A percentile compares a stretch with the other conserved stretches of the same genome.
Conservation (phyloP, 2,329 filamentous ascomycete genomes). For the Nemania sp. region DNA sequence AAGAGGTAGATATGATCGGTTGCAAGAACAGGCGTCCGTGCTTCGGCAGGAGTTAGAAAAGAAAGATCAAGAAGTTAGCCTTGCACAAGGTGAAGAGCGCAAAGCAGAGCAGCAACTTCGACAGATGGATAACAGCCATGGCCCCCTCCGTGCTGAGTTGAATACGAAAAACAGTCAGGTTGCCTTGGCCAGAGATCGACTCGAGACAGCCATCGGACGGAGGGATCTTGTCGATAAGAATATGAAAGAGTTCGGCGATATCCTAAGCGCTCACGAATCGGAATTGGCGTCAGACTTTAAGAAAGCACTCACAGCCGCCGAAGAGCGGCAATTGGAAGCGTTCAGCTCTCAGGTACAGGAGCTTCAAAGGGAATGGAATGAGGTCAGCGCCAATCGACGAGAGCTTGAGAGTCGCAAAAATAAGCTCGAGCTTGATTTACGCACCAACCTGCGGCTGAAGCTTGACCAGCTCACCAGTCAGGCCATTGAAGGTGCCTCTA, state of each 20-base stretch:
- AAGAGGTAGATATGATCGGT: constrained; percentile 73
- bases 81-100: constrained; percentile 79
- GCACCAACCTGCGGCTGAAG: constrained; percentile 85
- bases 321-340: constrained; percentile 78
- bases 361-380: constrained; percentile 76
- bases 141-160: constrained; percentile 77
- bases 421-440: constrained; percentile 81
- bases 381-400: constrained; percentile 72
- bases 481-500: constrained; percentile 68
- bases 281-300: constrained; percentile 89
- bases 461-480: constrained; percentile 83
- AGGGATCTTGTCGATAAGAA: constrained; percentile 74
- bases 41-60: constrained; percentile 73
- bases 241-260: constrained; percentile 75
- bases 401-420: constrained; percentile 82
- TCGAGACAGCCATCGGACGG: constrained; percentile 69
- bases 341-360: constrained; percentile 72
- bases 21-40: constrained; percentile 65
- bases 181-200: constrained; percentile 71
- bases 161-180: constrained; percentile 75
- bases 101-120: constrained; percentile 79
- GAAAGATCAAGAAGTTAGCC: constrained; percentile 88
- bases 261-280: constrained; percentile 74
- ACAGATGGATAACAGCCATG: constrained; percentile 81
- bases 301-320: constrained; percentile 80